Percentiles rank a stretch among this genome's conserved stretches.
Conservation (phyloP, 495 filamentous ascomycete species). For the Lasiosphaeria ovina region DNA sequence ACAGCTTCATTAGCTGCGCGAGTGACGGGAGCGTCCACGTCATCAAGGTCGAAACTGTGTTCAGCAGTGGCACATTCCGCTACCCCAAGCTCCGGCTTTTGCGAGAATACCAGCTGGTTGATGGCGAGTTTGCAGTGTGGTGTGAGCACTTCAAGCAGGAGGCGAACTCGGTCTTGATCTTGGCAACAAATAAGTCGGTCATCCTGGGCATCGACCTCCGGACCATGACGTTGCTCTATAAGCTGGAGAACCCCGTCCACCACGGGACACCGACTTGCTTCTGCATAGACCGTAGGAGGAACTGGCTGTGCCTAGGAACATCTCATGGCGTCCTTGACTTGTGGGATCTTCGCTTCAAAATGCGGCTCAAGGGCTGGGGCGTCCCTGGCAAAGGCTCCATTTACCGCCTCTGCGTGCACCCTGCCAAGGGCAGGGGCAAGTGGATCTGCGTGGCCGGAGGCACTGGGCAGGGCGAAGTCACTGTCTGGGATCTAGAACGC, state of each 20-base stretch:
- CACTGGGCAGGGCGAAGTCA: conserved; percentile 87
- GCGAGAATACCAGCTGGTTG: conserved; percentile 75
- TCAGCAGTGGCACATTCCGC: conserved; percentile 55
- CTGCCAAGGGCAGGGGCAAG: conserved; percentile 68
- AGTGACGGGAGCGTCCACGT: conserved; percentile 89
- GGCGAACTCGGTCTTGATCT: conserved; percentile 70
- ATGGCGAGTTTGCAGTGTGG: conserved; percentile 81
- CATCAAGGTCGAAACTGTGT: conserved; percentile 76
- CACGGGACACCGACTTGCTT: conserved; percentile 94
- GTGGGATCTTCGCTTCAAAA: conserved; percentile 92
- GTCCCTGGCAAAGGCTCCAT: conserved; percentile 79
- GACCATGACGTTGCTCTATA: conserved; percentile 78
- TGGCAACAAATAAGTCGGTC: conserved; percentile 83
- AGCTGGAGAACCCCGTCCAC: conserved; percentile 83
- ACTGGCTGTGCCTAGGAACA: conserved; percentile 89
- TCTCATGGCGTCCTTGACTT: conserved; percentile 90
- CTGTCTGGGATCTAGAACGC: conserved; percentile 94
- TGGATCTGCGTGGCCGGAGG: conserved; percentile 87
- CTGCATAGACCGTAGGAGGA: conserved; percentile 75
- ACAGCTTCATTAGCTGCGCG: conserved; percentile 85
- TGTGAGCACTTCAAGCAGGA: conserved; percentile 88
- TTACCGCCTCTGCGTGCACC: conserved; percentile 75
- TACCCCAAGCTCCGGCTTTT: conserved; percentile 77
- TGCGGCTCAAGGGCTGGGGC: conserved; percentile 85
- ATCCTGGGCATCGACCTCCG: conserved; percentile 84